phyloP scores from a whole-genome alignment of 352 stramenopile species.

The Phytophthora litchii region DNA sequence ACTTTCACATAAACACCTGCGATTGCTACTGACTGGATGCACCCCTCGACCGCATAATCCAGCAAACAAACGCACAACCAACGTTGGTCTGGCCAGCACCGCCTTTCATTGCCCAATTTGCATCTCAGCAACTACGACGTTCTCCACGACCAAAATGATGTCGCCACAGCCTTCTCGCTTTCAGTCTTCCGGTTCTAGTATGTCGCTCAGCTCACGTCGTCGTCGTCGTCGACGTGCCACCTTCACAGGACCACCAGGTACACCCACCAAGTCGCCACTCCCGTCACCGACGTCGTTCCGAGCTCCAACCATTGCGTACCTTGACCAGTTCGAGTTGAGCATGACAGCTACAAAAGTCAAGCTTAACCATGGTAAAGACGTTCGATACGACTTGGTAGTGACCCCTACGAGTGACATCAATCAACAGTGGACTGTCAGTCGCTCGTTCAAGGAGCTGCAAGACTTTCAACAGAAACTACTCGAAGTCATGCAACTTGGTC shows the following conservation, averaged over 20 bases:
- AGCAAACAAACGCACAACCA: conserved; percentile 22
- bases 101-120: conserved; percentile 25
- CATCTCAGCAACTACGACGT: conserved; percentile 13
- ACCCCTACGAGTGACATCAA: conserved; percentile 36
- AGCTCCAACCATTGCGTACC: conserved; percentile 29
- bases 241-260: conserved; percentile 10
- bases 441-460: conserved; percentile 58
- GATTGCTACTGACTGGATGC: conserved; percentile 14
- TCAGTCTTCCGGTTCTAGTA: conserved; percentile 9
- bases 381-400: conserved; percentile 55
- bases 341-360: conserved; percentile 30
- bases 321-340: conserved; percentile 40
- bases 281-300: conserved; percentile 23
- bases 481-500: conserved; percentile 53
- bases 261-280: conserved; percentile 19
- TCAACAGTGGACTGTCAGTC: conserved; percentile 48
- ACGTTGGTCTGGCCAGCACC: conserved; percentile 7
- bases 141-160: conserved; percentile 2
- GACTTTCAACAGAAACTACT: conserved; percentile 42
- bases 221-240: conserved; percentile 24
- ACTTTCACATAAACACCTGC: conserved; percentile 12
- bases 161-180: conserved; percentile 6
- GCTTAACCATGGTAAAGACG: conserved; percentile 33
- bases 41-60: conserved; percentile 23
- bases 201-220: conserved; percentile 28